Evolutionary conservation across 1,139 yeast genomes (phyloP).

Genomic region (Hansenula lynferdii): DNA sequence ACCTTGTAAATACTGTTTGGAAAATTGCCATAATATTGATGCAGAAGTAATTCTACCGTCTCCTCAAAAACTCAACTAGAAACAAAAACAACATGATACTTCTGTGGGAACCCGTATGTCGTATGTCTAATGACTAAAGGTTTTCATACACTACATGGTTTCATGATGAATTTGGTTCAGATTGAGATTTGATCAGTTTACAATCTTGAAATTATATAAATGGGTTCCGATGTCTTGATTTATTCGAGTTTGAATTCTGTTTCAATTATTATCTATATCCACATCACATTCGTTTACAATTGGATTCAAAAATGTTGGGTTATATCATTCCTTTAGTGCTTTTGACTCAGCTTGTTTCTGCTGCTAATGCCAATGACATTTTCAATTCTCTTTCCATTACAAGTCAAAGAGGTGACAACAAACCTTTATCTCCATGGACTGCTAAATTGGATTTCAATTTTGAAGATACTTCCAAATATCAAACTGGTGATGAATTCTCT

Average conservation of each 20-base stretch:
- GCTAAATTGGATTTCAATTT: constrained; percentile 25
- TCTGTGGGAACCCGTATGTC: no score
- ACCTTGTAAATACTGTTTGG: no score
- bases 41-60: no score
- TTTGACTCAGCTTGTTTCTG: constrained; percentile 10
- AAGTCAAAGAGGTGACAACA: constrained; percentile 15
- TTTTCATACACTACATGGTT: no score
- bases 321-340: constrained; percentile 7
- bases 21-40: no score
- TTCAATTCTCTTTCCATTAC: constrained; percentile 19
- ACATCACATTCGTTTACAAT: not conserved
- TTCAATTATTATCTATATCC: not conserved
- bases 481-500: constrained; percentile 24
- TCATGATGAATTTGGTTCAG: not conserved
- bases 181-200: not conserved
- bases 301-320: constrained; percentile 1
- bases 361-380: constrained; percentile 13
- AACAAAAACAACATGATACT: no score
- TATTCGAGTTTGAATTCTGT: not conserved
- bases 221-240: not conserved
- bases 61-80: not conserved
- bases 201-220: not conserved
- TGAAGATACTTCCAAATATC: constrained; percentile 9
- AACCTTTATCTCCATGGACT: constrained; percentile 29
- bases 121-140: no score